Base-by-base conservation (phyloP, 306 rosid genomes). In the Ceratonia siliqua region DNA sequence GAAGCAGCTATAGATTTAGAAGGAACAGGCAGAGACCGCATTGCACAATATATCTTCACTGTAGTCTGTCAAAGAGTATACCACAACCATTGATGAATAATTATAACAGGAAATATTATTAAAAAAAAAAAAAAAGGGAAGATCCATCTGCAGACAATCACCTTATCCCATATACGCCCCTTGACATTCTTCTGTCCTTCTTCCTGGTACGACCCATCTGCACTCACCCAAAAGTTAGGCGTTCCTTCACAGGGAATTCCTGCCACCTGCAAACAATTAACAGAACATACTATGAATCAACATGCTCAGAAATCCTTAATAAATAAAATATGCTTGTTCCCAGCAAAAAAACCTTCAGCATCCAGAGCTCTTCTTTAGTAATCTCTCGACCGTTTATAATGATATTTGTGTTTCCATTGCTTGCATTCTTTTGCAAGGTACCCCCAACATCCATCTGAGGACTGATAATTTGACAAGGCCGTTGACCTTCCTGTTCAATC, bases 241-340 rank as follows among this genome's bases (percentile, higher is more conserved):
- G 69, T 72, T 79, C 97, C 98, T 82, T 87, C 98, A 82, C 97
- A 90, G 3, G 86, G 91, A 24, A 89, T 95, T 59, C 96, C 83
- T 35, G 88, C 97, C 73, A 78, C 5, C 98, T 93, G 90, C 85
- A 83, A 52, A 59, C 58, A 43, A 27, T 9, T 55, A 78, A 81
- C 54, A 76, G 46, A 67, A 83, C 46, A 21, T 38, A 36, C 28
- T 46, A 32, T 45, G 65, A 64, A 11, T 48, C 18, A 7, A 20
- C 12, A 45, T 30, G 22, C 42, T 55, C 33, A 27, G 5, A 43
- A 67, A 53, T 15, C n/a, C 25, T 56, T 28, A 18, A 3, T 10
- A 5, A 79, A 58, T 22, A 56, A 45, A 67, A 68, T 59, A 57
- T 17, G 27, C 21, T 9, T 10, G 17, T 36, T 52, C 73, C 28